Evolutionary conservation across 176 grass and related monocot genomes (phyloP).

Genomic region (Phoenix dactylifera): DNA sequence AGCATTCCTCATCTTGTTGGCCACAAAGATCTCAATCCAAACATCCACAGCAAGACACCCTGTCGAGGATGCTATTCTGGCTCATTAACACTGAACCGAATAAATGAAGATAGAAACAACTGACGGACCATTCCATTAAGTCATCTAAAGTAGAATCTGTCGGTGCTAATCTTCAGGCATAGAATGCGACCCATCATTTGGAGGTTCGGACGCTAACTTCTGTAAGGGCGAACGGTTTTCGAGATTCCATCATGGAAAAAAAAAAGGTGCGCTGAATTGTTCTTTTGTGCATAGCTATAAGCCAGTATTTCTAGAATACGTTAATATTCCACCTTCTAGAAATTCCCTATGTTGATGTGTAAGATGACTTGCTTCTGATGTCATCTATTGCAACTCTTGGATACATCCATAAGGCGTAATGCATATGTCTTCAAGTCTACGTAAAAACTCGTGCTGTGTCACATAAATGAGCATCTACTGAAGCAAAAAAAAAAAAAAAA

Average conservation of each 20-base stretch:
- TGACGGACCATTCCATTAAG: too few relatives aligned
- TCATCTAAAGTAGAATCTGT: slow-evolving; percentile 1
- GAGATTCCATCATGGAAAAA: too few relatives aligned
- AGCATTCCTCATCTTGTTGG: slow-evolving; percentile 41
- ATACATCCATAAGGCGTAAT: not conserved
- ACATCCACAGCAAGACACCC: slow-evolving; percentile 24
- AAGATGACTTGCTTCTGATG: not conserved
- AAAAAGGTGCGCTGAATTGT: too few relatives aligned
- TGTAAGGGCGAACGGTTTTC: too few relatives aligned
- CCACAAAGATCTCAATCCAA: slow-evolving; percentile 34
- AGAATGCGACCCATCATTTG: slow-evolving; percentile 11
- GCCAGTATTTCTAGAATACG: too few relatives aligned
- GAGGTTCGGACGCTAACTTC: not conserved
- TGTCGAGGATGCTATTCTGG: slow-evolving; percentile 3
- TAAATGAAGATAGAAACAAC: not conserved
- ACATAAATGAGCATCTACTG: not conserved
- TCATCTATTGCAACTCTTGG: not conserved
- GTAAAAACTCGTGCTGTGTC: not conserved
- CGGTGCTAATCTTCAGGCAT: slow-evolving; percentile 8
- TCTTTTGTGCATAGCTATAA: too few relatives aligned
- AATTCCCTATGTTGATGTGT: too few relatives aligned
- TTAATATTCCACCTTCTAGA: too few relatives aligned
- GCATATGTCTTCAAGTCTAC: not conserved
- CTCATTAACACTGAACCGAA: slow-evolving; percentile 19
- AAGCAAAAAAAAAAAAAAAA: too few relatives aligned